A percentile compares a stretch with the other conserved stretches of the same genome.
Evolutionary conservation across 495 filamentous ascomycete genomes (phyloP).

Genomic region (Penicillium argentinense): DNA sequence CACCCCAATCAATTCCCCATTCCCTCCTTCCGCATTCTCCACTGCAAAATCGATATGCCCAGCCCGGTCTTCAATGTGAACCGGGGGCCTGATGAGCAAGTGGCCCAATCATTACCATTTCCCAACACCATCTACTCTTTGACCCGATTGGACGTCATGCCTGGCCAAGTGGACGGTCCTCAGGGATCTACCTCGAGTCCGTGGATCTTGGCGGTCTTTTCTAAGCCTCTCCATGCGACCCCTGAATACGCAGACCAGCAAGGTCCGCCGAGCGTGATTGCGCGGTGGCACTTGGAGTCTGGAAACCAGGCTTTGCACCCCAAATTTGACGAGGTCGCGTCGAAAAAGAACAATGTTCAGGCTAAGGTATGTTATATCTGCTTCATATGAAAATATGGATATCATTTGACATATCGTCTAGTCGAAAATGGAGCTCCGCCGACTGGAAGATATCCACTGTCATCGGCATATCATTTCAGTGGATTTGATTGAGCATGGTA

Average conservation of each 20-base stretch:
- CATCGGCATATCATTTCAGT: constrained; percentile 70
- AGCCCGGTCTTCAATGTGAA: constrained; percentile 30
- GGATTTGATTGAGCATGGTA: constrained; percentile 63
- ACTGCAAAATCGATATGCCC: constrained; percentile 43
- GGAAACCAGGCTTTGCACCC: constrained; percentile 62
- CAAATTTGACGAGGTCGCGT: constrained; percentile 71
- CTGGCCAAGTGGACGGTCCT: constrained; percentile 52
- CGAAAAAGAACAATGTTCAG: constrained; percentile 57
- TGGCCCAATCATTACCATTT: constrained; percentile 30
- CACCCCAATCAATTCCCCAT: constrained; percentile 37
- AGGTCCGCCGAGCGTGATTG: constrained; percentile 65
- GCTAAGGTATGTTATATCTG: constrained; percentile 32
- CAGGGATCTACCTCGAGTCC: constrained; percentile 53
- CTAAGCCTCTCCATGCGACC: constrained; percentile 51
- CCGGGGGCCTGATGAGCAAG: constrained; percentile 22
- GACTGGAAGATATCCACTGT: constrained; percentile 62
- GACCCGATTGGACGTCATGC: constrained; percentile 65
- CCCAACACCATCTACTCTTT: constrained; percentile 55
- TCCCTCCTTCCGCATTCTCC: constrained; percentile 43
- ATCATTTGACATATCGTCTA: constrained; percentile 25
- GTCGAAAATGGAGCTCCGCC: constrained; percentile 60
- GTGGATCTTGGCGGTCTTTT: constrained; percentile 70
- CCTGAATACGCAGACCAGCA: constrained; percentile 55
- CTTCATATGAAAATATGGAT: not conserved
- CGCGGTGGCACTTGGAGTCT: constrained; percentile 72